Base-by-base conservation (phyloP, 768 basidiomycete genomes). In the Tephrocybe rancida region DNA sequence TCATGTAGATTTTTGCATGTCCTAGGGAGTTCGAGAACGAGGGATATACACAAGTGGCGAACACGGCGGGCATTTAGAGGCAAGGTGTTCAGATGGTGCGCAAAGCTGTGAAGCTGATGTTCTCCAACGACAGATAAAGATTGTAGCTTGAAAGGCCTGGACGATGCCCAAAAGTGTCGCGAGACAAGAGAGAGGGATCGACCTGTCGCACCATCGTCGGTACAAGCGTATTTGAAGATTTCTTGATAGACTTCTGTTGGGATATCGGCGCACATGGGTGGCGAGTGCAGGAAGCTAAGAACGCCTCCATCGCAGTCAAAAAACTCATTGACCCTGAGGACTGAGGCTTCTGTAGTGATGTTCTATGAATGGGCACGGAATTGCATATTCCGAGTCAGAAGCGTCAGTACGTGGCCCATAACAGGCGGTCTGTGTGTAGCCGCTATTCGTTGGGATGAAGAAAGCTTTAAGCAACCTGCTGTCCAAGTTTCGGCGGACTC, bases 101-200 rank as follows among this genome's bases (percentile, higher is more conserved):
- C 61, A 49, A 70, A 70, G 13, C 48, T 51, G 4, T 63, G 22
- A 16, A 72, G 50, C 53, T 70, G 65, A 2, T 26, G 25, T 25
- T 60, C 52, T 19, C 72, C 68, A 1, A 53, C 21, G 24, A 72
- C 30, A 21, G 67, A 65, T 22, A 73, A 54, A 22, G 67, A 71
- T 24, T 70, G 70, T 26, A 67, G 57, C 45, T 63, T 66, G 52
- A 58, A 58, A 14, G 49, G 60, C 22, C 52, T 48, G 2, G 73
- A 72, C 3, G 59, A 43, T 13, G 64, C 54, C 48, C 60, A 55
- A 53, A 72, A 61, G 56, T 55, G 62, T 32, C 57, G 58, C 21
- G 73, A 75, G 30, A 73, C 71, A 26, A 70, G 66, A 24, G 73
- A 68, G 10, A 74, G 65, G 9, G 73, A 63, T 13, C 72, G 69